Conservation (phyloP, 805 yeast genomes). For the Tetrapisispora pingtungensis region DNA sequence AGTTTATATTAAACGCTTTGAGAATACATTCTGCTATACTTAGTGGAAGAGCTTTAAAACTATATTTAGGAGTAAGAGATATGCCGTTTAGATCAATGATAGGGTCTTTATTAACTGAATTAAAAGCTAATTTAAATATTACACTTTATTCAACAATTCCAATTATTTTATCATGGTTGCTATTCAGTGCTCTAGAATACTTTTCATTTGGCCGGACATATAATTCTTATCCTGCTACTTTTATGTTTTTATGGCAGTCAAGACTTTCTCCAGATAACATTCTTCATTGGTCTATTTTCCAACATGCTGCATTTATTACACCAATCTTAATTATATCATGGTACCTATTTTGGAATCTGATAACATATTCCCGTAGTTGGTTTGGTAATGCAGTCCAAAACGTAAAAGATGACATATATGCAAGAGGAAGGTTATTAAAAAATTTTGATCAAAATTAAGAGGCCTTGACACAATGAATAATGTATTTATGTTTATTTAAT, state of each 20-base stretch:
- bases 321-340: slow-evolving; percentile 5
- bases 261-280: slow-evolving; percentile 6
- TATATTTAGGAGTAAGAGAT: not conserved
- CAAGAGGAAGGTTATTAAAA: slow-evolving; percentile 46
- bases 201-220: slow-evolving; percentile 9
- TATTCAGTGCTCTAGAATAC: slow-evolving; percentile 12
- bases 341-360: slow-evolving; percentile 3
- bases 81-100: not conserved
- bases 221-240: not conserved
- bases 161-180: slow-evolving; percentile 10
- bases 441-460: slow-evolving; percentile 19
- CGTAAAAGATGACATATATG: slow-evolving; percentile 50
- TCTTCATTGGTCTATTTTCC: slow-evolving; percentile 13
- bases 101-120: not conserved
- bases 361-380: slow-evolving; percentile 12
- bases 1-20: not conserved
- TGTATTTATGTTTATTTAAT: no score
- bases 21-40: not conserved
- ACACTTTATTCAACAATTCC: not conserved
- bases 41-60: not conserved
- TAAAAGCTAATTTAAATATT: not conserved
- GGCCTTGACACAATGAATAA: not conserved
- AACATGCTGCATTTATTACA: slow-evolving; percentile 11
- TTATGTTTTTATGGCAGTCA: slow-evolving; percentile 6
- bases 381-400: slow-evolving; percentile 25